A percentile compares a stretch with the other conserved stretches of the same genome.
These are phyloP conservation scores for Spiraea crenata DNA, from an alignment of 331 rosid species.

Conservation along the genomic window DNA sequence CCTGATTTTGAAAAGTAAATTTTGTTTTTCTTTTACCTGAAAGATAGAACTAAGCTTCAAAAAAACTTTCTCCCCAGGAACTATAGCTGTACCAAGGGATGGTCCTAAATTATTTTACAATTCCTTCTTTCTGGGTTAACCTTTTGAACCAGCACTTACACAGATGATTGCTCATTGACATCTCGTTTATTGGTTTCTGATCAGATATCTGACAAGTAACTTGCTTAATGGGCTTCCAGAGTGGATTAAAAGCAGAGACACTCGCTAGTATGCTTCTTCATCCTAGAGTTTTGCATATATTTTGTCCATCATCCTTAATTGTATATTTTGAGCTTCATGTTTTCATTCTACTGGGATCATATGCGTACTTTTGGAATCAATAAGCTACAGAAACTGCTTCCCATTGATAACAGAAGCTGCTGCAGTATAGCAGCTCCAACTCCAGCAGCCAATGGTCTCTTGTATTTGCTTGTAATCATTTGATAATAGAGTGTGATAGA, in stretches of 20 bases:
- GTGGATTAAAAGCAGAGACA: slow-evolving; percentile 21
- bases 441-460: no score
- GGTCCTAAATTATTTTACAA: background rate
- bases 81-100: background rate
- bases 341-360: background rate
- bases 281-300: background rate
- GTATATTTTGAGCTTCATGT: background rate
- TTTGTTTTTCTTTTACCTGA: background rate
- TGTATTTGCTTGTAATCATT: no score
- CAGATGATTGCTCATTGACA: background rate
- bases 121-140: background rate
- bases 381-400: no score
- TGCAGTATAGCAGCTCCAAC: no score
- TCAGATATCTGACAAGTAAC: slow-evolving; percentile 35
- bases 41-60: background rate
- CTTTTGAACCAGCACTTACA: background rate
- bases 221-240: slow-evolving; percentile 29
- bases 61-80: background rate
- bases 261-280: slow-evolving; percentile 9
- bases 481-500: no score
- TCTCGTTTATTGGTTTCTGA: background rate
- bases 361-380: background rate
- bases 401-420: no score
- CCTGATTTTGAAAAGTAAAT: background rate
- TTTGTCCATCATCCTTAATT: background rate